These are phyloP conservation scores for Gamsiella multidivaricata DNA, from an alignment of 192 early-diverging fungal species.

Conservation along the genomic window DNA sequence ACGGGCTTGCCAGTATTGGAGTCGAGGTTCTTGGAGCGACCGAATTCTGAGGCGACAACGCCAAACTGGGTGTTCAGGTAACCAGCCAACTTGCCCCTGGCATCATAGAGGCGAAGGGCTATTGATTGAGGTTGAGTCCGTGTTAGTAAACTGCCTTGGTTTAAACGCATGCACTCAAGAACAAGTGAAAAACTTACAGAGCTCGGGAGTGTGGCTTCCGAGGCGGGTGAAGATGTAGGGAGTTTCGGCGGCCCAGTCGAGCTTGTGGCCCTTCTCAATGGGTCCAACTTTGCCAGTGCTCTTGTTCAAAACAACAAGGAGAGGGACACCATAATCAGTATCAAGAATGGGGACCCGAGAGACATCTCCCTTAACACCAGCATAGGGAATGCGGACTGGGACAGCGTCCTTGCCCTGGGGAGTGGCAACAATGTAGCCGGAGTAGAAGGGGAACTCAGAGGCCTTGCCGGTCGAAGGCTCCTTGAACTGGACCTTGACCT, in stretches of 20 bases:
- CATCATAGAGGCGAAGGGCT: slow-evolving; percentile 13
- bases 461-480: slow-evolving; percentile 40
- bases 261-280: slow-evolving; percentile 14
- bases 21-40: slow-evolving; percentile 29
- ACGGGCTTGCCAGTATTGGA: not conserved
- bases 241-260: slow-evolving; percentile 10
- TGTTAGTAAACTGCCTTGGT: no score
- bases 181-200: slow-evolving; percentile 6
- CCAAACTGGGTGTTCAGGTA: slow-evolving; percentile 21
- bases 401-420: slow-evolving; percentile 27
- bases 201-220: slow-evolving; percentile 33
- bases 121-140: not conserved
- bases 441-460: slow-evolving; percentile 57
- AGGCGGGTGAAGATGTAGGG: slow-evolving; percentile 16
- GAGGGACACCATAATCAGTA: slow-evolving; percentile 22
- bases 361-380: slow-evolving; percentile 51
- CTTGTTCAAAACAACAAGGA: not conserved
- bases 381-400: slow-evolving; percentile 44
- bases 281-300: not conserved
- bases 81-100: slow-evolving; percentile 14
- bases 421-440: slow-evolving; percentile 57
- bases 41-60: not conserved
- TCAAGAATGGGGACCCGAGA: slow-evolving; percentile 42
- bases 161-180: no score
- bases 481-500: slow-evolving; percentile 52